Base-by-base conservation (phyloP, 192 early-diverging fungal genomes). In the Coemansia sp. region DNA sequence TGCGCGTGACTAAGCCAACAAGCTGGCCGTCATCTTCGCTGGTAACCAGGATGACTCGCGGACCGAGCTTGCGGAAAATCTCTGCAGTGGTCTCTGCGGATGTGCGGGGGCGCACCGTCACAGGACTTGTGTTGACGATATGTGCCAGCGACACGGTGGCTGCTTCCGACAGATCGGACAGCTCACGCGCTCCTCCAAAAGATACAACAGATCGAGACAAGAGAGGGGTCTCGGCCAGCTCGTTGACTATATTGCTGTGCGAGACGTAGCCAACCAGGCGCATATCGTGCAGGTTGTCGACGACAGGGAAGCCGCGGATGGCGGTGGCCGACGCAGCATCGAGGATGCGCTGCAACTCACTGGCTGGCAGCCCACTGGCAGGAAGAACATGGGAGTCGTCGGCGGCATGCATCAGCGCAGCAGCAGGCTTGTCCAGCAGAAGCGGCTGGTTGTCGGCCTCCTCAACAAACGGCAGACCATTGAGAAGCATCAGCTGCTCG, bases 41-140 rank as follows among this genome's bases (percentile, higher is more conserved):
- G 66, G 89, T 89, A 23, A 93, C 85, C 20, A 91, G 69, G 28
- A 93, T 82, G 8, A 88, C 83, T 8, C 88, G 84, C 18, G 91
- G 91, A 9, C 91, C 92, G 57, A 93, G 84, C 77, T 94, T 92
- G 58, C 90, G 90, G 67, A 94, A 94, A 43, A 94, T 84, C 75
- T 93, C 89, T 66, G 92, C 82, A 0, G 90, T 89, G 0, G 89
- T 91, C 60, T 92, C 92, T 10, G 89, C 74, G 2, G 90, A 81
- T 26, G 85, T 78, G 30, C 86, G 81, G 21, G 91, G 91, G 15
- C 87, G 76, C 18, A 93, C 90, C 0, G 87, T 88, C 16, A 90
- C 84, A 0, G 92, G 90, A n/a, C 87, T 90, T 67, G 84, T 26
- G 63, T 72, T 66, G 52, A 85, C 79, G 35, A 63, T 62, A 26